phyloP scores from a whole-genome alignment of 345 rosid genomes.

The Eucalyptus cloeziana region DNA sequence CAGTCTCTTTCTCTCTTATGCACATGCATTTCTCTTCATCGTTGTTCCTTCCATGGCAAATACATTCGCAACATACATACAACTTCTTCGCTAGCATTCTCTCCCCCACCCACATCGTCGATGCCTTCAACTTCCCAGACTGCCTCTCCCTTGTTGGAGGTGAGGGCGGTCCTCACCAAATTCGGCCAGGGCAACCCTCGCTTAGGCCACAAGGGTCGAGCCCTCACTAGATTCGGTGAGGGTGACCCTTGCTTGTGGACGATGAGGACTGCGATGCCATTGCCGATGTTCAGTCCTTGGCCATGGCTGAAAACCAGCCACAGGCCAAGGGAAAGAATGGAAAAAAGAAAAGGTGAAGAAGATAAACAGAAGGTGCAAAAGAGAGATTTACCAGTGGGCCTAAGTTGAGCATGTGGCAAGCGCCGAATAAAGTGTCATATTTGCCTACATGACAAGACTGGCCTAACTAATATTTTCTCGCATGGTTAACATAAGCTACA shows the following conservation, averaged over 20 bases:
- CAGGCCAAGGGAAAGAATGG: background rate
- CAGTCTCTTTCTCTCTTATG: background rate
- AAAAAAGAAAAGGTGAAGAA: background rate
- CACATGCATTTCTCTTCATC: background rate
- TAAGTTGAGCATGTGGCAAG: background rate
- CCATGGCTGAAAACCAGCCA: background rate
- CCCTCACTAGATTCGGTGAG: too few species aligned
- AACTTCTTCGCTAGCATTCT: background rate
- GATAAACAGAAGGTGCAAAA: background rate
- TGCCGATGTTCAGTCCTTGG: background rate
- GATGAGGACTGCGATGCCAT: background rate
- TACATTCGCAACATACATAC: too few species aligned
- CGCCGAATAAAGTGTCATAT: background rate
- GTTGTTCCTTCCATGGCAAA: background rate
- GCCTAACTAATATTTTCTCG: background rate
- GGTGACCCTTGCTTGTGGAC: background rate
- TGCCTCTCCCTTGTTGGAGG: background rate
- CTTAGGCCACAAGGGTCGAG: too few species aligned
- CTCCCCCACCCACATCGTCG: background rate
- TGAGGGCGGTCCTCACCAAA: too few species aligned
- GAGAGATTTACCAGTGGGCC: background rate
- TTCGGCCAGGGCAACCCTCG: too few species aligned
- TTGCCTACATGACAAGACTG: rapidly evolving
- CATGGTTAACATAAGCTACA: background rate
- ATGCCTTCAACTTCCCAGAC: background rate